Evolutionary conservation across 805 yeast genomes (phyloP).

Genomic region (Pichia nanzhaoensis): DNA sequence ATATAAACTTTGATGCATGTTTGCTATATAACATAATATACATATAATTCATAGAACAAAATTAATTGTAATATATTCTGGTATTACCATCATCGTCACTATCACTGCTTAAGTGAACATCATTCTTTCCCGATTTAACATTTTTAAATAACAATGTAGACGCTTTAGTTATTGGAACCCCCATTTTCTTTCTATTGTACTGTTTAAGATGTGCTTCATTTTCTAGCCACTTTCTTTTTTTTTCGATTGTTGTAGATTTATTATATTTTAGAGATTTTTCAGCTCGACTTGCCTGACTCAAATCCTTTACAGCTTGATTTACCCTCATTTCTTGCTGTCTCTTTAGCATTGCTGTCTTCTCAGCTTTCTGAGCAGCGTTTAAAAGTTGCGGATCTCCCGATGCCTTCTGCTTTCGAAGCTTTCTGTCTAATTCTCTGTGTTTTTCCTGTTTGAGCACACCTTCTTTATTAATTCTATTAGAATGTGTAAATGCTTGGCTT

Average conservation of each 20-base stretch:
- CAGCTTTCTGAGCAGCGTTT: constrained; percentile 2
- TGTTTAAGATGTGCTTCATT: background rate
- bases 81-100: constrained; percentile 6
- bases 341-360: constrained; percentile 1
- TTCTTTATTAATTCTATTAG: constrained; percentile 43
- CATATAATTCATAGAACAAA: background rate
- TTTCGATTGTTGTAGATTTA: background rate
- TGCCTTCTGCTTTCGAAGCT: constrained; percentile 31
- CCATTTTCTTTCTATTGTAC: background rate
- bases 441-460: constrained; percentile 34
- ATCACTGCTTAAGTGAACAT: constrained; percentile 5
- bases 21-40: background rate
- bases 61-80: background rate
- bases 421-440: constrained; percentile 32
- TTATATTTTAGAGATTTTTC: constrained; percentile 6
- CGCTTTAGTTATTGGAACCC: no score
- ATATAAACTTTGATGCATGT: background rate
- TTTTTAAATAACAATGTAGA: no score
- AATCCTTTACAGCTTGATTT: background rate
- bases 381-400: constrained; percentile 7
- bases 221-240: constrained; percentile 2
- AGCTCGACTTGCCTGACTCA: constrained; percentile 1
- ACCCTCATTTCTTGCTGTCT: background rate
- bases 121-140: no score
- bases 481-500: constrained; percentile 46